These are phyloP conservation scores for Podaxis sp. DNA, from an alignment of 768 basidiomycete genomes.

Conservation along the genomic window DNA sequence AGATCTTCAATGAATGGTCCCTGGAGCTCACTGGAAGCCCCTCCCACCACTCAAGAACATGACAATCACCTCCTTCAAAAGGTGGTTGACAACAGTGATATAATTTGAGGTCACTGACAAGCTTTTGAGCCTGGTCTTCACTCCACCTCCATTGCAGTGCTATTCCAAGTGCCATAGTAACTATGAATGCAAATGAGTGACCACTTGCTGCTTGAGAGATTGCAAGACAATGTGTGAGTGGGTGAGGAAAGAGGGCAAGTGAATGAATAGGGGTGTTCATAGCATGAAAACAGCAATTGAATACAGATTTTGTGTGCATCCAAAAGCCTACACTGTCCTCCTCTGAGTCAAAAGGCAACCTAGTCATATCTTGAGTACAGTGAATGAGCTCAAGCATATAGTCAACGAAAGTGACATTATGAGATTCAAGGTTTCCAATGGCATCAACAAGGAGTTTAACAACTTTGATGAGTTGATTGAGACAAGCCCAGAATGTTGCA, in stretches of 20 bases:
- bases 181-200: not conserved
- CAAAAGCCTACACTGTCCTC: not conserved
- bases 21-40: not conserved
- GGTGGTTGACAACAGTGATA: not conserved
- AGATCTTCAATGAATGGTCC: not conserved
- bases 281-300: not conserved
- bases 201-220: not conserved
- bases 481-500: conserved; percentile 20
- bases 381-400: not conserved
- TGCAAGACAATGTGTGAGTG: not conserved
- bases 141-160: not conserved
- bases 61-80: conserved; percentile 23
- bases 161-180: not conserved
- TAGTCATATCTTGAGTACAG: not conserved
- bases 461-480: conserved; percentile 26
- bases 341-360: not conserved
- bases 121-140: not conserved
- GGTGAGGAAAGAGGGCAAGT: not conserved
- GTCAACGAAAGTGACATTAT: too few relatives aligned
- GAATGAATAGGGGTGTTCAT: not conserved
- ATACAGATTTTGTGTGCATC: not conserved
- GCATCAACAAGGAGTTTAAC: conserved; percentile 32
- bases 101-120: not conserved
- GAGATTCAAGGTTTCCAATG: conserved; percentile 30
- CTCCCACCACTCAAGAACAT: conserved; percentile 23